Base-by-base conservation (phyloP, 371 early-diverging fungal genomes). In the Fennellomyces sp. region DNA sequence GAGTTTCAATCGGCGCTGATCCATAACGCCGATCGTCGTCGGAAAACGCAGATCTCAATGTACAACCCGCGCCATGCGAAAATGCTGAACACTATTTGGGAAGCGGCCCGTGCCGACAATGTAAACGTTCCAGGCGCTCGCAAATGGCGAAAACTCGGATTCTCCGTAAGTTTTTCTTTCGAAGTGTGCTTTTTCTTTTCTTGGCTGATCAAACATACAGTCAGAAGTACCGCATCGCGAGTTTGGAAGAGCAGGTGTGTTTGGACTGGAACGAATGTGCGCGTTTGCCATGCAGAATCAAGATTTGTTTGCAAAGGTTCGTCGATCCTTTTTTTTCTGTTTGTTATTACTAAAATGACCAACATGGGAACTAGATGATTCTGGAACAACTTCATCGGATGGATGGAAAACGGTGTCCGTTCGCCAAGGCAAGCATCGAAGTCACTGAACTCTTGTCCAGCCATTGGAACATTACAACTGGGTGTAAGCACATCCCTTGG, bases 101-200 rank as follows among this genome's bases (percentile, higher is more conserved):
- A 76, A 28, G 70, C 74, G 5, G 81, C 88, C 2, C 72, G 70
- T 13, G 67, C 87, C n/a, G 68, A 69, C 2, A 68, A 74, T 15
- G 66, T 74, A 0, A 63, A 64, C 30, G 30, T 69, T 2, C 60
- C 68, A 0, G 73, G 74, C 11, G 73, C 73, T n/a, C 64, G 68
- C 12, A 84, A 86, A 70, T 91, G 90, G 90, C 74, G 78, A 56
- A 73, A 76, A 54, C 68, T 91, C 36, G 91, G 91, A 10, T 91
- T 91, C 69, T 75, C 83, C 39, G 90, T 88, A 76, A 61, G 65
- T 66, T 11, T 12, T 7, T n/a, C 4, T 39, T n/a, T n/a, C n/a
- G n/a, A n/a, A n/a, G n/a, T 39, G 39, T 39, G 13, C 13, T n/a
- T 39, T 45, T 2, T 15, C 21, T 45, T 27, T 45, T 42, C 3